Evolutionary conservation across 106 monocot genomes (phyloP), one percentile per base, ranked within the genome.

Genomic region (Dioscorea dumetorum): DNA sequence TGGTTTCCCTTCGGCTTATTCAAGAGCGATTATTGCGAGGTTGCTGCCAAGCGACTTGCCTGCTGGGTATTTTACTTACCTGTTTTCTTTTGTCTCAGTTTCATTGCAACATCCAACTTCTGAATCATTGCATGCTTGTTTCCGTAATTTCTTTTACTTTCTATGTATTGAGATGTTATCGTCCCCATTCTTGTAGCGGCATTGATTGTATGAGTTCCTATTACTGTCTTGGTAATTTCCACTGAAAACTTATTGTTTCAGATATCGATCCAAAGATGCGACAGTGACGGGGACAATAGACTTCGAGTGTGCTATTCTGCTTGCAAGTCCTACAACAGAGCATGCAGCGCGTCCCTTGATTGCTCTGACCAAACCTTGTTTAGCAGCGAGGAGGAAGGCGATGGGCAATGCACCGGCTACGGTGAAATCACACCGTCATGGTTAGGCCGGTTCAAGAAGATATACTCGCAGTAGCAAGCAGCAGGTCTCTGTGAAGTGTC

Each of bases 331-430:
- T 99, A 99, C 57, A 99, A 99, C 59, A 62, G 65, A 2, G 99
- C 99, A 11, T 99, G 99, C 51, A 85, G 87, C 11, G 93, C 99
- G 17, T 68, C 77, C 28, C 87, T 99, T 7, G 99, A 99, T 72
- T 99, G 99, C 79, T 93, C 99, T 0, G 99, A 99, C 68, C 93
- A 87, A 62, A 99, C 99, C 15, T 79, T 99, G 13, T 99, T 99
- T 72, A 93, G 99, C 71, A 87, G 79, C 12, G 83, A 93, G 70
- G 99, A 99, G 35, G 88, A 95, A 71, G 85, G 82, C 22, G 87
- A 82, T 5, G 93, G 76, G 28, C 99, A 85, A 49, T 99, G 99
- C 73, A 99, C 99, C 4, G 99, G 99, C 18, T 90, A 85, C 15
- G 99, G 90, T 10, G 87, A 99, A 61, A 79, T 74, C 18, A 73